Evolutionary conservation across 2,329 filamentous ascomycete genomes (phyloP).

Genomic region (Monosporascus sp.): DNA sequence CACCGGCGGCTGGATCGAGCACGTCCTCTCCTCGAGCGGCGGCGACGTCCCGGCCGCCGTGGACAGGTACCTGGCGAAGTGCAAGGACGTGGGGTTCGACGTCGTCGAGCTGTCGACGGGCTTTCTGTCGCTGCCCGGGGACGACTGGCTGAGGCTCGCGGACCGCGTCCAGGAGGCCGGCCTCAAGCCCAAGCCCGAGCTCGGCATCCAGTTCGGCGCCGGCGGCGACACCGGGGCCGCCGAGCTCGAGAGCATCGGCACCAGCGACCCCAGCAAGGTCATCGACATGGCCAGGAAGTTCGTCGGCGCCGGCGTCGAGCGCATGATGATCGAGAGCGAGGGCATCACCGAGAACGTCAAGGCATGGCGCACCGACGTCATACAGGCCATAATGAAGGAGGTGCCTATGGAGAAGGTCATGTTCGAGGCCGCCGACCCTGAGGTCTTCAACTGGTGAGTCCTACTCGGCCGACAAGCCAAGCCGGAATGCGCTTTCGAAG

Average conservation of each 20-base stretch:
- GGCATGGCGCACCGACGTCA: conserved; percentile 50
- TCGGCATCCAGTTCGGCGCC: conserved; percentile 53
- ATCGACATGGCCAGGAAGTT: conserved; percentile 45
- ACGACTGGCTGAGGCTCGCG: conserved; percentile 48
- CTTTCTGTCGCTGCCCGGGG: conserved; percentile 47
- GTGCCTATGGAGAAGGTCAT: conserved; percentile 48
- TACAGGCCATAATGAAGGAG: conserved; percentile 46
- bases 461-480: neutral
- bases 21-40: conserved; percentile 38
- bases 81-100: conserved; percentile 49
- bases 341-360: conserved; percentile 53
- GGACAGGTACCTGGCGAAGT: conserved; percentile 46
- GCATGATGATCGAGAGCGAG: conserved; percentile 56
- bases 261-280: conserved; percentile 43
- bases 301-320: conserved; percentile 46
- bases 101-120: conserved; percentile 49
- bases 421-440: conserved; percentile 53
- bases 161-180: conserved; percentile 40
- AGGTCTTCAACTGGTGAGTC: conserved; percentile 50
- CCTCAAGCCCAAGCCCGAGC: conserved; percentile 47
- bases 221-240: conserved; percentile 46
- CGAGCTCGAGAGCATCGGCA: conserved; percentile 41
- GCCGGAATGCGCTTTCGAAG: neutral
- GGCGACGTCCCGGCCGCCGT: conserved; percentile 35
- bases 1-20: conserved; percentile 52